Evolutionary conservation across 352 stramenopile genomes (phyloP).

Genomic region (Globisporangium solare): DNA sequence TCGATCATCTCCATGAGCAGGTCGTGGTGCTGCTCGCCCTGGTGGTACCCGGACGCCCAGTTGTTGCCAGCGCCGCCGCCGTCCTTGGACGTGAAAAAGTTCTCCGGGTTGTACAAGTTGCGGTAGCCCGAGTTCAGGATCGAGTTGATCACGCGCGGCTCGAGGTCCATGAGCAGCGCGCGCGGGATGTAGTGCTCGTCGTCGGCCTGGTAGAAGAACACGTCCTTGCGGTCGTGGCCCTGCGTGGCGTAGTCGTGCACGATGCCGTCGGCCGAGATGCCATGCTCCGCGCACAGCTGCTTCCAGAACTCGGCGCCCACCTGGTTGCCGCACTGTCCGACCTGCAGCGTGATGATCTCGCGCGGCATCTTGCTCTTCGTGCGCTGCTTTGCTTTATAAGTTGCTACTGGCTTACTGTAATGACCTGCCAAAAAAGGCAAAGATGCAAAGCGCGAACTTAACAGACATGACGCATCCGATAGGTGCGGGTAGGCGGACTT

Average conservation of each 20-base stretch:
- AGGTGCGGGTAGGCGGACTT: not conserved
- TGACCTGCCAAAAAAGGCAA: conserved; percentile 2
- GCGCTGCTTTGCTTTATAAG: not conserved
- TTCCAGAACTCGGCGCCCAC: conserved; percentile 99
- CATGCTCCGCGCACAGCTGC: conserved; percentile 98
- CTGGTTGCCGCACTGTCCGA: conserved; percentile 99
- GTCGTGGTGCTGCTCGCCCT: conserved; percentile 94
- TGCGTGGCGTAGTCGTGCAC: conserved; percentile 92
- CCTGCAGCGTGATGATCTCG: conserved; percentile 99
- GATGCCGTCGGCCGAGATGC: conserved; percentile 96
- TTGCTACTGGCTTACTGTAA: too few species aligned
- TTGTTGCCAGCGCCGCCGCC: conserved; percentile 92
- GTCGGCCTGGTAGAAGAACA: conserved; percentile 99
- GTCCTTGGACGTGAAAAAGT: conserved; percentile 94
- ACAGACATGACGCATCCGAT: not conserved
- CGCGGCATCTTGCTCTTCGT: conserved; percentile 78
- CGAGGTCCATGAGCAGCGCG: conserved; percentile 97
- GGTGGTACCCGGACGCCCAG: conserved; percentile 90
- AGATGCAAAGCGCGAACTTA: conserved; percentile 1
- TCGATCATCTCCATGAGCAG: conserved; percentile 99
- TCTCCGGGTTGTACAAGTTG: conserved; percentile 99
- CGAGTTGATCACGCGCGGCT: conserved; percentile 92
- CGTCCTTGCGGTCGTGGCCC: conserved; percentile 97
- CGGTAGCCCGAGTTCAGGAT: conserved; percentile 91
- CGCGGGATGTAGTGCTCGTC: conserved; percentile 98